Conservation (phyloP, 2,329 filamentous ascomycete genomes). For the Fusarium chlamydosporum region DNA sequence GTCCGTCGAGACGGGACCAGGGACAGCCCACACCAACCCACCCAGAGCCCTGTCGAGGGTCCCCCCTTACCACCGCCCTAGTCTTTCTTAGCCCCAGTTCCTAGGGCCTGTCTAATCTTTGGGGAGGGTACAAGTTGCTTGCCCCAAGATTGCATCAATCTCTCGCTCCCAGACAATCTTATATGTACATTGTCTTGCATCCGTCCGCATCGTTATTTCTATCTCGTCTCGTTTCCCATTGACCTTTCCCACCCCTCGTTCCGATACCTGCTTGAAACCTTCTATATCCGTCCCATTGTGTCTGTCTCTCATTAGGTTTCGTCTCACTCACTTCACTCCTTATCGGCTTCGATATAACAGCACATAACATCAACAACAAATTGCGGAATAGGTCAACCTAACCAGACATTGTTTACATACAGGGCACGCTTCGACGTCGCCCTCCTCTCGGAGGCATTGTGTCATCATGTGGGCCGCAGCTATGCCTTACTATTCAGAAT, state of each 20-base stretch:
- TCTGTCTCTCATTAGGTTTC: constrained; percentile 27
- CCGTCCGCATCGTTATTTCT: constrained; percentile 35
- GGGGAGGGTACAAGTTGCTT: constrained; percentile 47
- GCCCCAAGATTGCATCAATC: constrained; percentile 54
- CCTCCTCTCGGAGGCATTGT: constrained; percentile 48
- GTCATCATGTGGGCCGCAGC: constrained; percentile 49
- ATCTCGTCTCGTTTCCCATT: constrained; percentile 32
- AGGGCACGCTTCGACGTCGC: constrained; percentile 52
- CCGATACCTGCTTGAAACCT: constrained; percentile 39
- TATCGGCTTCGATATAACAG: constrained; percentile 16
- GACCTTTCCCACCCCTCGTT: constrained; percentile 37
- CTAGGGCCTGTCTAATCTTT: constrained; percentile 50
- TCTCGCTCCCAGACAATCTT: constrained; percentile 46
- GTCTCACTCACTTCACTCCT: constrained; percentile 21
- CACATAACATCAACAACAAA: constrained; percentile 26
- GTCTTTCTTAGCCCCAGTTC: constrained; percentile 48
- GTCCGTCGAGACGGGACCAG: constrained; percentile 49
- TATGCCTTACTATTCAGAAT: constrained; percentile 49
- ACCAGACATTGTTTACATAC: constrained; percentile 41
- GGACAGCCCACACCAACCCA: constrained; percentile 39
- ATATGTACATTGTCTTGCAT: constrained; percentile 47
- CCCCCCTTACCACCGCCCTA: constrained; percentile 51
- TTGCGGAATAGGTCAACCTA: constrained; percentile 42
- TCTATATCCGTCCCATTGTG: constrained; percentile 8
- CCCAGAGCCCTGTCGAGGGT: constrained; percentile 47